Evolutionary conservation across 441 rosid species (phyloP).

Genomic region (Francoa sonchifolia): DNA sequence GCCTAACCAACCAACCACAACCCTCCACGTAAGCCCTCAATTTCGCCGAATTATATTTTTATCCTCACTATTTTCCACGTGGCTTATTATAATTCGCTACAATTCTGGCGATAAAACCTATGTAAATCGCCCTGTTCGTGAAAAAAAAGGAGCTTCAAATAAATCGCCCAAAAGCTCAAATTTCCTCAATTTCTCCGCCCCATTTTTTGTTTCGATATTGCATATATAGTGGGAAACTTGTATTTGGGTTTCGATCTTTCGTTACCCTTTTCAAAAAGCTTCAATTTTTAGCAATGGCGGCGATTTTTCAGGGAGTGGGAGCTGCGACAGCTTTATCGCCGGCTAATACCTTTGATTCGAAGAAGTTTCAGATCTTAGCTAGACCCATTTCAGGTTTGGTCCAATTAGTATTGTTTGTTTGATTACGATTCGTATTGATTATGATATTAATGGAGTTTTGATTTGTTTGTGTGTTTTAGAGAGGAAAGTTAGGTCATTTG

Average conservation of each 20-base stretch:
- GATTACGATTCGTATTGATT: not conserved
- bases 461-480: constrained; percentile 19
- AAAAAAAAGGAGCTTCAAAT: constrained; percentile 9
- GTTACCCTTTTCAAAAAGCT: not conserved
- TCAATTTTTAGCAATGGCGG: constrained; percentile 30
- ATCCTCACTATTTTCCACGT: too few species aligned
- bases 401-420: not conserved
- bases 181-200: constrained; percentile 40
- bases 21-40: too few species aligned
- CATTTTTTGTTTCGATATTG: constrained; percentile 1
- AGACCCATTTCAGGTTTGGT: constrained; percentile 31
- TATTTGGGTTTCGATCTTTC: constrained; percentile 1
- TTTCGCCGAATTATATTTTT: too few species aligned
- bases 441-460: not conserved
- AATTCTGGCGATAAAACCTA: not conserved
- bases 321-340: constrained; percentile 31
- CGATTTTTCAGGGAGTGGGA: constrained; percentile 43
- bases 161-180: constrained; percentile 27
- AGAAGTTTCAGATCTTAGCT: constrained; percentile 21
- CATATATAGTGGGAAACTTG: too few species aligned
- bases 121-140: not conserved
- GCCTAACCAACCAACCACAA: too few species aligned
- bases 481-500: constrained; percentile 26
- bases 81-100: too few species aligned
- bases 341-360: constrained; percentile 33